Percentiles rank a stretch among this genome's conserved stretches.
Evolutionary conservation across 2,329 filamentous ascomycete species (phyloP).

Genomic region (Didymella exigua): DNA sequence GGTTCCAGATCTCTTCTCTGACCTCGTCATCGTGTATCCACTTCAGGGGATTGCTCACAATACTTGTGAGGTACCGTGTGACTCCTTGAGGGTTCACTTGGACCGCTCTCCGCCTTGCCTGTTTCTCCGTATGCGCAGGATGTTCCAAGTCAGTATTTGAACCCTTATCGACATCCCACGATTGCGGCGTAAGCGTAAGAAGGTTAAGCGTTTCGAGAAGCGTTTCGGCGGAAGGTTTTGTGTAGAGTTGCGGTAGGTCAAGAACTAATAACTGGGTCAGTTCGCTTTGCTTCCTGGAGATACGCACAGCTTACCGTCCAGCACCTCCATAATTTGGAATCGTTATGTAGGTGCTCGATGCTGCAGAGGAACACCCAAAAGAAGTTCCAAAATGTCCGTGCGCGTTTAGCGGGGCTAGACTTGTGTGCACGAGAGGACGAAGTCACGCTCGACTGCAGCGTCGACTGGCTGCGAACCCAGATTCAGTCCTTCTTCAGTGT

Average conservation of each 20-base stretch:
- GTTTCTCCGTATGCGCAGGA: constrained; percentile 43
- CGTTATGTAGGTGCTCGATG: neutral
- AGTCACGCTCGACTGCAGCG: neutral
- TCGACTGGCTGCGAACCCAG: neutral
- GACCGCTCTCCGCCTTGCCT: neutral
- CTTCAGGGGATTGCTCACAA: constrained; percentile 68
- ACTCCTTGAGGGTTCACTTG: constrained; percentile 55
- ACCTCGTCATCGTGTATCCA: constrained; percentile 73
- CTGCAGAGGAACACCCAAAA: constrained; percentile 6
- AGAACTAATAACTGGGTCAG: constrained; percentile 56
- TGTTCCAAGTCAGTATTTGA: constrained; percentile 36
- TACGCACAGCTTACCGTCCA: constrained; percentile 34
- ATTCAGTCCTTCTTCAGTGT: constrained; percentile 61
- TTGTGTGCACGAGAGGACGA: neutral
- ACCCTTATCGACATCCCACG: constrained; percentile 63
- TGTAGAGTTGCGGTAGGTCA: constrained; percentile 83
- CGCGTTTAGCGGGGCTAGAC: constrained; percentile 20
- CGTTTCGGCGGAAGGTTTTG: constrained; percentile 69
- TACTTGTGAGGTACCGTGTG: constrained; percentile 69
- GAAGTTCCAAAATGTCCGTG: constrained; percentile 26
- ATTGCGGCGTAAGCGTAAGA: constrained; percentile 69
- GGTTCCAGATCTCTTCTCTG: constrained; percentile 74
- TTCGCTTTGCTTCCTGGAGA: neutral
- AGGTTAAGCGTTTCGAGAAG: constrained; percentile 70
- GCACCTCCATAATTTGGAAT: constrained; percentile 29